Conservation (phyloP, 495 filamentous ascomycete genomes). For the Cetradonia linearis region DNA sequence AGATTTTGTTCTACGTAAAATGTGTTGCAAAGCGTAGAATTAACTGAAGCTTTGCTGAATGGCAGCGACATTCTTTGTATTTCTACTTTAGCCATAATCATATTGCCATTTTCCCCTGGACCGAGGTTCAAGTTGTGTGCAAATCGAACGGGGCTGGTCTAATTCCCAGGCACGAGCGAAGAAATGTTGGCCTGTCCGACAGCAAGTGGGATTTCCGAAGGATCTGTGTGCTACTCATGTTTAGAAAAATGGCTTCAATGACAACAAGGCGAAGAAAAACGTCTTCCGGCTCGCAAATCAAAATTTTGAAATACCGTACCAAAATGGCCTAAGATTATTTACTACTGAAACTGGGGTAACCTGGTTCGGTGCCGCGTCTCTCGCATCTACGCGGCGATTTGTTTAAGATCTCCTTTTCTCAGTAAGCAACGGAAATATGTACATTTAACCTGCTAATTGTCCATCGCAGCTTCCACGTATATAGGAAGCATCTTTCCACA, state of each 20-base stretch:
- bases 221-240: background rate
- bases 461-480: background rate
- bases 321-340: too few relatives aligned
- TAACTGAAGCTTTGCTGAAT: background rate
- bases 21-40: too few relatives aligned
- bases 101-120: background rate
- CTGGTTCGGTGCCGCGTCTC: conserved; percentile 5
- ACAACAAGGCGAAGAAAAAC: background rate
- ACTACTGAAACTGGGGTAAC: background rate
- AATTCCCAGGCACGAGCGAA: background rate
- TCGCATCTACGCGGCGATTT: background rate
- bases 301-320: background rate
- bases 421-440: background rate
- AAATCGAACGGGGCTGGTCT: background rate
- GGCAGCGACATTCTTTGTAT: too few relatives aligned
- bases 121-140: background rate
- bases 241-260: conserved; percentile 1
- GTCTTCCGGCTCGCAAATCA: background rate
- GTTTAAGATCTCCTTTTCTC: background rate
- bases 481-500: background rate
- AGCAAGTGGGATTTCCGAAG: background rate
- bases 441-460: background rate
- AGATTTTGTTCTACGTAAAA: too few relatives aligned
- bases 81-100: background rate
- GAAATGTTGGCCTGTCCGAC: background rate